Evolutionary conservation across 2,329 filamentous ascomycete genomes (phyloP).

Genomic region (Sarocladium kiliense): DNA sequence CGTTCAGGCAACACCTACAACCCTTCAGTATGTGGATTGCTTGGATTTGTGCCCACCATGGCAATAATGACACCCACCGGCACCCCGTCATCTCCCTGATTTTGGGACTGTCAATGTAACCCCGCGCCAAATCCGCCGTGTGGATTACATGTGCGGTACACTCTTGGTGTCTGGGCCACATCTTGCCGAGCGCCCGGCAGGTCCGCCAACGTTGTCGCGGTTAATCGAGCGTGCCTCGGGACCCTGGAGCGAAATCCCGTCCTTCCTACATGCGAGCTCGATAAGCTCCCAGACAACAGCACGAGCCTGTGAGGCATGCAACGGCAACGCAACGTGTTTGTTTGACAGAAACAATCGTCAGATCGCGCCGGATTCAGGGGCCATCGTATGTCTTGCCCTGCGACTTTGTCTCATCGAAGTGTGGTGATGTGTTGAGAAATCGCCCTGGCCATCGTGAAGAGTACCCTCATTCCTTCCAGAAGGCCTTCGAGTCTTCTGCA

Average conservation of each 20-base stretch:
- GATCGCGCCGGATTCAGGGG: not conserved
- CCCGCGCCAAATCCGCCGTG: conserved; percentile 4
- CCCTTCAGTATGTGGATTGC: not conserved
- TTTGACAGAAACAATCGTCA: not conserved
- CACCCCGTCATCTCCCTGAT: conserved; percentile 8
- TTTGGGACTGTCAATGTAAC: conserved; percentile 9
- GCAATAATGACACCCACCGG: conserved; percentile 5
- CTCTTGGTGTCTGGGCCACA: not conserved
- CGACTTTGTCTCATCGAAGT: conserved; percentile 5
- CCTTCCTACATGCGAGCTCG: not conserved
- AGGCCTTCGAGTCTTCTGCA: conserved; percentile 1
- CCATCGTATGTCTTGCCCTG: conserved; percentile 4
- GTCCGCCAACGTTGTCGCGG: conserved; percentile 2
- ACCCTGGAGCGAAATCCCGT: conserved; percentile 7
- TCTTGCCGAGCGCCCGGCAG: conserved; percentile 6
- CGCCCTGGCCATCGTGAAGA: not conserved
- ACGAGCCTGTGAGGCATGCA: not conserved
- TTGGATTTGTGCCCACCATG: conserved; percentile 2
- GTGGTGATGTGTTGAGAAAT: not conserved
- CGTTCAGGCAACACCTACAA: not conserved
- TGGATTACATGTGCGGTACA: not conserved
- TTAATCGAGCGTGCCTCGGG: conserved; percentile 8
- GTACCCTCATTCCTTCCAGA: conserved; percentile 9
- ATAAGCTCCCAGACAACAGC: not conserved
- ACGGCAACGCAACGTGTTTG: not conserved